A percentile compares a stretch with the other conserved stretches of the same genome.
Evolutionary conservation across 2,329 filamentous ascomycete species (phyloP).

Genomic region (Emmonsia crescens): DNA sequence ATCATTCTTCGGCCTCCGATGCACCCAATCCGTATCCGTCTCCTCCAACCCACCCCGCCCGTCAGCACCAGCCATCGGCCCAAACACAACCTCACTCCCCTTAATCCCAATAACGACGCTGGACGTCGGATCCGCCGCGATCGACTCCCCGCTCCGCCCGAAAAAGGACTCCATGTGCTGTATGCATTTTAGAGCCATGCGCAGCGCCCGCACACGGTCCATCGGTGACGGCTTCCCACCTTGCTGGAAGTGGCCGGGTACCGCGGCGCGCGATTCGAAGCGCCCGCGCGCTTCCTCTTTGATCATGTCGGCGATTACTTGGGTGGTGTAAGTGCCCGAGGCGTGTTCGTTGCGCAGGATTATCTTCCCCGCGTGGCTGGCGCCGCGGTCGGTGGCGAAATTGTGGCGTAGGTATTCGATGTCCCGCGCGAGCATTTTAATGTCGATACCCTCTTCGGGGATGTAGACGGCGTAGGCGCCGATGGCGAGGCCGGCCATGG

Average conservation of each 20-base stretch:
- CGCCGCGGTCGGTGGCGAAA: constrained; percentile 75
- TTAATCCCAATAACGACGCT: constrained; percentile 83
- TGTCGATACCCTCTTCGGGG: constrained; percentile 86
- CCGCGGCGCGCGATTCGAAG: constrained; percentile 85
- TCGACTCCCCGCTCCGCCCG: constrained; percentile 53
- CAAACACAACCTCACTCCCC: constrained; percentile 82
- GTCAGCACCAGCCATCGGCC: constrained; percentile 49
- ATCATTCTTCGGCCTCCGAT: constrained; percentile 69
- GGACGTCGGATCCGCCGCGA: constrained; percentile 62
- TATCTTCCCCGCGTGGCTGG: constrained; percentile 80
- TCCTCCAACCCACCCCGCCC: constrained; percentile 55
- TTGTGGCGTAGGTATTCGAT: constrained; percentile 80
- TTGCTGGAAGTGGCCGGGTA: constrained; percentile 90
- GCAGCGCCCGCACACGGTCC: constrained; percentile 85
- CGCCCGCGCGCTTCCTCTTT: constrained; percentile 82
- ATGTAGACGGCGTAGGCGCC: constrained; percentile 92
- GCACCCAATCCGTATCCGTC: constrained; percentile 84
- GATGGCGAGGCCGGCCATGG: constrained; percentile 79
- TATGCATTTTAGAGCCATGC: constrained; percentile 88
- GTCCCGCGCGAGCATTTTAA: constrained; percentile 85
- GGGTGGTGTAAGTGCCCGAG: constrained; percentile 79
- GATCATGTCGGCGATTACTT: constrained; percentile 92
- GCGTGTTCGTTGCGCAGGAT: constrained; percentile 97
- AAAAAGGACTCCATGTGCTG: constrained; percentile 77
- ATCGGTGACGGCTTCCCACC: constrained; percentile 87